Evolutionary conservation across 176 grass and related monocot species (phyloP), one percentile per base, ranked within the genome.

Genomic region (Carex kokanica): DNA sequence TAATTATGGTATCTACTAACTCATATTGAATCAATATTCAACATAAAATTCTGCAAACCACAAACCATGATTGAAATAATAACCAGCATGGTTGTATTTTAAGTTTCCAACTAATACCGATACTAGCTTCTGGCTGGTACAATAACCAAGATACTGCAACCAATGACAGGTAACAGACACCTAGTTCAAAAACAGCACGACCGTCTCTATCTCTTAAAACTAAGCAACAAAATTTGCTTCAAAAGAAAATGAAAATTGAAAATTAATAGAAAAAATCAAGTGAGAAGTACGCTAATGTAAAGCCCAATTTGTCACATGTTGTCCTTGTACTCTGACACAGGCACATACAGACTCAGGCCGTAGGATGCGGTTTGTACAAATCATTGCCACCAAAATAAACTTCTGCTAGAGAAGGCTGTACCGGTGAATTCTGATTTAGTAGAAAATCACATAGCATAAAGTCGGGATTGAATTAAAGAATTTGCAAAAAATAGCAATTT

Each of bases 371-470:
- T 13, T 36, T 58, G 13, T 20, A 32, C 0, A 47, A 86, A 60
- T 71, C 84, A 18, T 86, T 86, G 11, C 84, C 84, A 57, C 84
- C 75, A 69, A 45, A 45, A 45, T 45, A 80, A 45, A 45, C 43
- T 45, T 1, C 1, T 2, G 8, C 43, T 45, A 45, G 43, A 45
- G 75, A 86, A 58, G 75, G 84, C 66, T 86, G 84, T 55, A 81
- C 63, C 11, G 43, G 14, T 71, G 60, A 57, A 80, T 86, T 75
- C 84, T 86, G 41, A 86, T 8, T 10, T 45, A 45, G 5, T 43
- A 43, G 24, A 2, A 20, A 20, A 18, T 20, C 2, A 45, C 32
- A 43, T 51, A 60, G n/a, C 20, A 21, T 60, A 10, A 23, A 3
- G 5, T 60, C 8, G 58, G n/a, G 7, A 60, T 45, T 45, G 8